Evolutionary conservation across 1,139 yeast species (phyloP).

Genomic region (Sugiyamaella grinbergsii): DNA sequence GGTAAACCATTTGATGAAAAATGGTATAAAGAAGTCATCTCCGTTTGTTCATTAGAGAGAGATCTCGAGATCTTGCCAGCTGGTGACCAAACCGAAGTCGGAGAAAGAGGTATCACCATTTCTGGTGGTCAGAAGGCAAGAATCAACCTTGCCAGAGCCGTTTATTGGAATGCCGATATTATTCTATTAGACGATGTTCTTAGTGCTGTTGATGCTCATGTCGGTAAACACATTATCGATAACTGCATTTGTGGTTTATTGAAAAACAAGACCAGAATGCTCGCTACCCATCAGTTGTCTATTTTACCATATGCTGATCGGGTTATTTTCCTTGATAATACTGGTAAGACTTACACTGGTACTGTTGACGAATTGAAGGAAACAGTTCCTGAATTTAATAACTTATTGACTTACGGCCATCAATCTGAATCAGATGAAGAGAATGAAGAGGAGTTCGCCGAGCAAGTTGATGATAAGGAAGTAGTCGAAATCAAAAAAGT

Average conservation of each 20-base stretch:
- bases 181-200: slow-evolving; percentile 81
- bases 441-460: slow-evolving; percentile 26
- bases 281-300: slow-evolving; percentile 85
- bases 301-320: slow-evolving; percentile 69
- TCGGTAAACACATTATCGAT: slow-evolving; percentile 78
- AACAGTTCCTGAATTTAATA: slow-evolving; percentile 51
- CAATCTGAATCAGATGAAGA: slow-evolving; percentile 43
- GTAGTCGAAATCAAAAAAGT: slow-evolving; percentile 24
- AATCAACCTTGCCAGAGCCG: slow-evolving; percentile 80
- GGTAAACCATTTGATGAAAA: slow-evolving; percentile 60
- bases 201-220: slow-evolving; percentile 91
- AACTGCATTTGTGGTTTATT: slow-evolving; percentile 64
- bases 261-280: slow-evolving; percentile 62
- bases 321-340: slow-evolving; percentile 66
- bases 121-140: slow-evolving; percentile 96
- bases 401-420: slow-evolving; percentile 54
- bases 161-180: slow-evolving; percentile 68
- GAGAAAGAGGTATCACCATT: slow-evolving; percentile 87
- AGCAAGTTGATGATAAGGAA: slow-evolving; percentile 28
- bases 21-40: slow-evolving; percentile 58
- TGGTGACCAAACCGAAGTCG: slow-evolving; percentile 85
- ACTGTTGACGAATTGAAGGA: slow-evolving; percentile 54
- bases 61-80: slow-evolving; percentile 75
- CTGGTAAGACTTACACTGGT: slow-evolving; percentile 54
- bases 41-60: slow-evolving; percentile 65